phyloP scores from a whole-genome alignment of 345 rosid genomes.

The Gynandropsis gynandra region DNA sequence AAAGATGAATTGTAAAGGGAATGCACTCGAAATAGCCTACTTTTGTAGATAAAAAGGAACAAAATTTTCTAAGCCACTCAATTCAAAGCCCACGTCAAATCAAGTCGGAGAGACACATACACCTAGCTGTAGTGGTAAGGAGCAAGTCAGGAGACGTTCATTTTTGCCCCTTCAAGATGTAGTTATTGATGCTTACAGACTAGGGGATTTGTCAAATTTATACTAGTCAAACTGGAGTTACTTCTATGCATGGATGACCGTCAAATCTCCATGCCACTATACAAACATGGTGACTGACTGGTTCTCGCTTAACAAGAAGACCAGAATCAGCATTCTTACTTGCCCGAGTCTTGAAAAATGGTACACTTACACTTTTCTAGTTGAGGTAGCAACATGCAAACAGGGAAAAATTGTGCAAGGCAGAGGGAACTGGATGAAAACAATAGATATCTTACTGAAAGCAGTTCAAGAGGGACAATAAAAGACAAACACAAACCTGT shows the following conservation, averaged over 20 bases:
- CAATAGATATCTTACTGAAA: conserved; percentile 14
- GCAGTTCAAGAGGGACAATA: conserved; percentile 4
- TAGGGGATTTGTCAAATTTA: background rate
- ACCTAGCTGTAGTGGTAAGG: background rate
- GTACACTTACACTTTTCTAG: conserved; percentile 6
- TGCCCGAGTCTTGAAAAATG: too few relatives aligned
- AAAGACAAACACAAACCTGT: conserved; percentile 49
- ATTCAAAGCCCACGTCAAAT: background rate
- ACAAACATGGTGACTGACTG: conserved; percentile 6
- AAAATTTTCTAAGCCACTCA: conserved; percentile 6
- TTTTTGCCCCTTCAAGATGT: background rate
- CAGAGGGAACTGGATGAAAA: conserved; percentile 8
- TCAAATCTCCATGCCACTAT: background rate
- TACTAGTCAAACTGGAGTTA: conserved; percentile 4
- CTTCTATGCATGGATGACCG: conserved; percentile 7
- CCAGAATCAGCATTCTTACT: too few relatives aligned
- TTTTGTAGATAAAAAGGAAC: background rate
- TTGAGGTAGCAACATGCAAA: conserved; percentile 1
- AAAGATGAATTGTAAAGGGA: conserved; percentile 9
- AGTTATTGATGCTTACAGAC: conserved; percentile 3
- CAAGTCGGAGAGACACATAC: conserved; percentile 9
- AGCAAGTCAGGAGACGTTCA: conserved; percentile 1
- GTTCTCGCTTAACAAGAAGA: conserved; percentile 12
- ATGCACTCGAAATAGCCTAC: conserved; percentile 1
- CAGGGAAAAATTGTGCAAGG: background rate